Conservation (phyloP, 306 rosid species). For the Quercus agrifolia region DNA sequence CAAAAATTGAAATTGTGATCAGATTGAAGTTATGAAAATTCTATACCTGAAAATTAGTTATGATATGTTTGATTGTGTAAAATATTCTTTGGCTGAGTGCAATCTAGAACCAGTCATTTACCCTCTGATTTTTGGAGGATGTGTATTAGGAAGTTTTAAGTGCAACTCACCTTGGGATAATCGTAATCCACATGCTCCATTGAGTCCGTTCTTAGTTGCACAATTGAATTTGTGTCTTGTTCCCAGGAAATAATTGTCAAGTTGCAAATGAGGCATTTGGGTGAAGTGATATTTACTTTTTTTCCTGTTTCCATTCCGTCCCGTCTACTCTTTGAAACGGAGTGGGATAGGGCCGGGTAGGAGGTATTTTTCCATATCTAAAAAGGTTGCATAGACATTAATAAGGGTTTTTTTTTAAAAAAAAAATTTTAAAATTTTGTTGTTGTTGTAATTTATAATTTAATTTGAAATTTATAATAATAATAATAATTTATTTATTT, state of each 20-base stretch:
- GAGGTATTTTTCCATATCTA: too few species aligned
- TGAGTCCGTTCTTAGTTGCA: background rate
- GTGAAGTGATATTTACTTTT: too few species aligned
- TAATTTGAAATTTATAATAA: too few species aligned
- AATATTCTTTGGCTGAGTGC: background rate
- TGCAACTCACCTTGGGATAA: background rate
- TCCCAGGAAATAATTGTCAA: too few species aligned
- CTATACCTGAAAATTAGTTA: background rate
- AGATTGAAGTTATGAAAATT: background rate
- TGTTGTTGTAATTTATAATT: too few species aligned
- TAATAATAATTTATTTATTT: too few species aligned
- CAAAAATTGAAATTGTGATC: conserved; percentile 44
- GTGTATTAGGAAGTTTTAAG: background rate
- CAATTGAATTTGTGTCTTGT: background rate
- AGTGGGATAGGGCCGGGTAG: too few species aligned
- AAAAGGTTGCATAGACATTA: too few species aligned
- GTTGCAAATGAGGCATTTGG: too few species aligned
- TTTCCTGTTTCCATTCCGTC: too few species aligned
- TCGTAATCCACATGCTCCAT: background rate
- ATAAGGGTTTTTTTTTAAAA: accelerated
- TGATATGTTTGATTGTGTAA: background rate
- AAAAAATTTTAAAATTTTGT: too few species aligned
- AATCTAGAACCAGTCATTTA: background rate
- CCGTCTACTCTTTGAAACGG: too few species aligned
- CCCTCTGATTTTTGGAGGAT: background rate